These are phyloP conservation scores for Akanthomyces uredinophilus DNA, from an alignment of 2,329 filamentous ascomycete genomes.

Conservation along the genomic window DNA sequence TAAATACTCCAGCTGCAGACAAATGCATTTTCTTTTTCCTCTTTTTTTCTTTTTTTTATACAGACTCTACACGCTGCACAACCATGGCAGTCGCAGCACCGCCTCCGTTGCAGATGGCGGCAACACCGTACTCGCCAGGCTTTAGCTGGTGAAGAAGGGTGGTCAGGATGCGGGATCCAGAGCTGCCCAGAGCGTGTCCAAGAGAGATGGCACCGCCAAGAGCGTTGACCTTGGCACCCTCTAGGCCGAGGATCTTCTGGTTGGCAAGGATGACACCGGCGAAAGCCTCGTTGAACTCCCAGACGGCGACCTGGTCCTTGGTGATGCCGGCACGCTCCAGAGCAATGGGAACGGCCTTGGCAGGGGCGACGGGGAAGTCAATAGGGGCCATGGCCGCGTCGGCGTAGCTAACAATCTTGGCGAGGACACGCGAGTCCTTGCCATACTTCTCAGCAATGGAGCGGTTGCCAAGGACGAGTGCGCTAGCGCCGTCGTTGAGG, in stretches of 20 bases:
- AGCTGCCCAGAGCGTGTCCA: conserved; percentile 89
- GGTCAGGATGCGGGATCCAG: conserved; percentile 83
- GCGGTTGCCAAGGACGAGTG: conserved; percentile 78
- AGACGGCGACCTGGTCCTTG: conserved; percentile 85
- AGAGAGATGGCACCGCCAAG: conserved; percentile 88
- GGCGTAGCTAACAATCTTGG: conserved; percentile 76
- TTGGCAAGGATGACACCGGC: conserved; percentile 94
- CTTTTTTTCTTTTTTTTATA: conserved; percentile 27
- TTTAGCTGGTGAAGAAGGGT: conserved; percentile 88
- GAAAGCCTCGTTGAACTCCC: conserved; percentile 99
- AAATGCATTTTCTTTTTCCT: neutral
- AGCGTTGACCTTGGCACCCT: conserved; percentile 76
- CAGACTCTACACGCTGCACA: conserved; percentile 71
- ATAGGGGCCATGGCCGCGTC: conserved; percentile 89
- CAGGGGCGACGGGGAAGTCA: conserved; percentile 89
- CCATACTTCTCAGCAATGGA: conserved; percentile 78
- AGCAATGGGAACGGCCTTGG: conserved; percentile 87
- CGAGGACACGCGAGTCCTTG: conserved; percentile 72
- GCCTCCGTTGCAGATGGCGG: conserved; percentile 94
- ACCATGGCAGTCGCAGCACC: conserved; percentile 89
- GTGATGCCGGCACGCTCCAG: conserved; percentile 84
- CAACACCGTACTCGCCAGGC: conserved; percentile 88
- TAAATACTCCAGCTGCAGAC: conserved; percentile 4
- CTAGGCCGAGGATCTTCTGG: conserved; percentile 80
- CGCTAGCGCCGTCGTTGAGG: conserved; percentile 90